Evolutionary conservation across 2,329 filamentous ascomycete species (phyloP), one percentile per base, ranked within the genome.

Genomic region (Colletotrichum zoysiae): DNA sequence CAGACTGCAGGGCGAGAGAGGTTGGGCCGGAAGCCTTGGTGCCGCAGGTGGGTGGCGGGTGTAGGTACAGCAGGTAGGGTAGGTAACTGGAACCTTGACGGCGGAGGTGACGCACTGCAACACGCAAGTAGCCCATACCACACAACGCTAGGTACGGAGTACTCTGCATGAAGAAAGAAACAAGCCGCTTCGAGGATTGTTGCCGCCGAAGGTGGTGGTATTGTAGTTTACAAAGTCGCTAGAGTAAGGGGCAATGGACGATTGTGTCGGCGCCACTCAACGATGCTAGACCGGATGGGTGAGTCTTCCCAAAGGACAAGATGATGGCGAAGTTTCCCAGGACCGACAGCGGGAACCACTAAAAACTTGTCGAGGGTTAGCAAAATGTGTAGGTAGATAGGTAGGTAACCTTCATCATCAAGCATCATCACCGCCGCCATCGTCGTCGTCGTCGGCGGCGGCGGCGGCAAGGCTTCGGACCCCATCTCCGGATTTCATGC

Each of bases 231-330:
- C 30, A 30, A 30, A 3, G 30, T 30, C 3, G 30, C 38, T 40
- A 40, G 53, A 55, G 61, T 69, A 60, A 71, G 59, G 59, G 69
- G 66, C 35, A 55, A 69, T 60, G 38, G 46, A 26, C 60, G 48
- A 62, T 44, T 61, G 40, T 56, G 18, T 53, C 63, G 51, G 57
- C 70, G 60, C 59, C 59, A 61, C 55, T 48, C 20, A 50, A 48
- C 59, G n/a, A 61, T 30, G 53, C 65, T 72, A 69, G 53, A 30
- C 65, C 65, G n/a, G 40, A 64, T 65, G 33, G 42, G 60, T 50
- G 38, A 55, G 20, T 40, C 59, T 6, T 56, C 50, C 46, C 46
- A 70, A 65, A 69, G 55, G 55, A 59, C 35, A 51, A 59, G 57
- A 62, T 64, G 51, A 59, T 51, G 40, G 38, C 44, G 63, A 70